These are phyloP conservation scores for Leucosporidium creatinivorum DNA, from an alignment of 768 basidiomycete genomes.

Conservation along the genomic window DNA sequence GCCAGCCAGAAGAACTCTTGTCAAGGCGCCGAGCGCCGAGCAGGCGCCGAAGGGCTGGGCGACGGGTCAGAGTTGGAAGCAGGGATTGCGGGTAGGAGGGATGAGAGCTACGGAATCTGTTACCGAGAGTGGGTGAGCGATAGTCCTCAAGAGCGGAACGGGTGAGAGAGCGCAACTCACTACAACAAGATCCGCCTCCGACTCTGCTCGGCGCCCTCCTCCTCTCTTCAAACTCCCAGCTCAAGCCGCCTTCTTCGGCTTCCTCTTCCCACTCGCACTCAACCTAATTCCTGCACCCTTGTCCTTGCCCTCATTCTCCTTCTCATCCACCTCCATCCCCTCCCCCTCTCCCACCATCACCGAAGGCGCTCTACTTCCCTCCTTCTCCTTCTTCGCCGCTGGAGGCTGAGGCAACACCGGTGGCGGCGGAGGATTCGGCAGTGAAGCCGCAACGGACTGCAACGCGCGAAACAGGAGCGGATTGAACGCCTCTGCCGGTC, in stretches of 20 bases:
- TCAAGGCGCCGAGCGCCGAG: too few relatives aligned
- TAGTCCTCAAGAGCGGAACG: too few relatives aligned
- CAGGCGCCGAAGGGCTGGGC: too few relatives aligned
- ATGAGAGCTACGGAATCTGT: too few relatives aligned
- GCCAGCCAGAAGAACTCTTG: too few relatives aligned
- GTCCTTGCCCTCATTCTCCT: neutral
- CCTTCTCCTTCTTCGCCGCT: neutral
- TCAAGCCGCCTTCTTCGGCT: neutral
- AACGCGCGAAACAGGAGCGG: slow-evolving; percentile 65
- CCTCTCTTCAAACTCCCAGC: neutral
- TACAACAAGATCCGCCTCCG: too few relatives aligned
- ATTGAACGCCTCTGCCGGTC: slow-evolving; percentile 24
- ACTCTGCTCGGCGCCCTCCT: too few relatives aligned
- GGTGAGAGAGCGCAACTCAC: too few relatives aligned
- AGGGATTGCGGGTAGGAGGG: too few relatives aligned
- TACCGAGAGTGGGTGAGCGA: too few relatives aligned
- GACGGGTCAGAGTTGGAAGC: too few relatives aligned
- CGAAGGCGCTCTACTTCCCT: neutral
- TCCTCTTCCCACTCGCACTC: neutral
- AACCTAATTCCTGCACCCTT: neutral
- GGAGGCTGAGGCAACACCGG: neutral
- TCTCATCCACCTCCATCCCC: neutral
- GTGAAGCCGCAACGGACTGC: slow-evolving; percentile 56
- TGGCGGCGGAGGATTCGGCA: neutral
- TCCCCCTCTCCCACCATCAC: neutral